Percentiles rank a stretch among this genome's conserved stretches.
Evolutionary conservation across 768 basidiomycete genomes (phyloP).

Genomic region (Mycena olivaceomarginata): DNA sequence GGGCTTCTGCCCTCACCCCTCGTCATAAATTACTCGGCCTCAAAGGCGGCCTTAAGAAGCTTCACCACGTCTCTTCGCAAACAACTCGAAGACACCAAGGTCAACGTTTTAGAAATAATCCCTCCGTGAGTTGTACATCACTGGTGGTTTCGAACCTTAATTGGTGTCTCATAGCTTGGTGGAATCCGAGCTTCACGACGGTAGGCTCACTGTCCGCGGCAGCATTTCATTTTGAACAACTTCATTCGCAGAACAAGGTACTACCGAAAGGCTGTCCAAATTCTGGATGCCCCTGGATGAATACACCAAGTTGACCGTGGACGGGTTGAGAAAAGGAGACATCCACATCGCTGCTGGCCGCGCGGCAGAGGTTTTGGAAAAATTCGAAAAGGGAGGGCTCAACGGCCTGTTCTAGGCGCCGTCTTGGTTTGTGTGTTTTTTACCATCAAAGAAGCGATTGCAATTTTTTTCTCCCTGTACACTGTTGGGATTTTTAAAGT

Average conservation of each 20-base stretch:
- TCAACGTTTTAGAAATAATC: constrained; percentile 74
- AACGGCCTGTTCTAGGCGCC: background rate
- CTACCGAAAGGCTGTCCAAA: constrained; percentile 66
- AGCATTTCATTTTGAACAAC: background rate
- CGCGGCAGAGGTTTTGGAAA: background rate
- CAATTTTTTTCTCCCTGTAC: too few species aligned
- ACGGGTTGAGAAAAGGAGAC: constrained; percentile 58
- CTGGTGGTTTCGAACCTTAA: background rate
- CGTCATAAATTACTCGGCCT: constrained; percentile 72
- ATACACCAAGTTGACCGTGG: constrained; percentile 63
- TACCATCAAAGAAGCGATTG: too few species aligned
- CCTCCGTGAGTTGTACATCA: constrained; percentile 67
- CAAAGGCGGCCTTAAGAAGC: constrained; percentile 76
- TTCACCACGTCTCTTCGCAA: constrained; percentile 67
- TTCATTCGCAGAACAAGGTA: constrained; percentile 68
- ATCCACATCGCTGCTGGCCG: background rate
- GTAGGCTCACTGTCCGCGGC: constrained; percentile 52
- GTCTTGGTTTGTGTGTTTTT: too few species aligned
- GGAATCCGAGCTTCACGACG: constrained; percentile 78
- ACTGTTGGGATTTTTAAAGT: too few species aligned
- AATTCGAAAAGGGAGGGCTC: background rate
- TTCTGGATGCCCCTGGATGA: constrained; percentile 73
- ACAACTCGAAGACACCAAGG: constrained; percentile 68
- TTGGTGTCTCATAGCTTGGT: constrained; percentile 62
- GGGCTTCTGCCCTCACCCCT: constrained; percentile 64